phyloP scores from a whole-genome alignment of 176 grass and related monocot genomes.

The Carex cristatella region DNA sequence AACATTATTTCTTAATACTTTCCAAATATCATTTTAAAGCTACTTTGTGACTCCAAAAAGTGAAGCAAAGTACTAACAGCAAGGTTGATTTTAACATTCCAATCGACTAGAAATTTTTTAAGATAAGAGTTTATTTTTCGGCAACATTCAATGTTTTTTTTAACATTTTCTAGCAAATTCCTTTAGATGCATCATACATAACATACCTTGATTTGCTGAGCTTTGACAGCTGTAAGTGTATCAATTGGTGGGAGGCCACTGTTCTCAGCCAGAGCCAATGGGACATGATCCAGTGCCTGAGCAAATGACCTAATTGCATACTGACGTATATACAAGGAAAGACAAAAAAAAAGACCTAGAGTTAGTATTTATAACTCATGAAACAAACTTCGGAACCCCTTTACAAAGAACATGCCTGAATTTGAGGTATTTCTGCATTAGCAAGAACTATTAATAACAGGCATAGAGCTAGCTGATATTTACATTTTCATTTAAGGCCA shows the following conservation, averaged over 20 bases:
- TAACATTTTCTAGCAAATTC: background rate
- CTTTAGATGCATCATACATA: background rate
- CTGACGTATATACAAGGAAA: conserved; percentile 36
- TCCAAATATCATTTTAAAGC: background rate
- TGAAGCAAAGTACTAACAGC: background rate
- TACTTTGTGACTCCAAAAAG: background rate
- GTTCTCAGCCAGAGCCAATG: conserved; percentile 82
- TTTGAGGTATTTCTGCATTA: background rate
- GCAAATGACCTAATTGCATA: conserved; percentile 95
- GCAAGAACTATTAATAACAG: background rate
- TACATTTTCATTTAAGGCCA: background rate
- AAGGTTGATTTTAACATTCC: background rate
- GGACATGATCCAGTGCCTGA: conserved; percentile 68
- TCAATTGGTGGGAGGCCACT: conserved; percentile 76
- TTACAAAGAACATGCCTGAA: conserved; percentile 1
- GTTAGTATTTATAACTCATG: background rate
- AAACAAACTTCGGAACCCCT: background rate
- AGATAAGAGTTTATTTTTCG: background rate
- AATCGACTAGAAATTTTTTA: background rate
- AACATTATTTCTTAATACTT: background rate
- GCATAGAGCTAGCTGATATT: background rate
- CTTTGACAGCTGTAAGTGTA: conserved; percentile 74
- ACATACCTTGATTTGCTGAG: conserved; percentile 79
- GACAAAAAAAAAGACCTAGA: background rate
- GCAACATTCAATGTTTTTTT: background rate